phyloP scores from a whole-genome alignment of 2,329 filamentous ascomycete genomes.

The Plectosphaerella plurivora region DNA sequence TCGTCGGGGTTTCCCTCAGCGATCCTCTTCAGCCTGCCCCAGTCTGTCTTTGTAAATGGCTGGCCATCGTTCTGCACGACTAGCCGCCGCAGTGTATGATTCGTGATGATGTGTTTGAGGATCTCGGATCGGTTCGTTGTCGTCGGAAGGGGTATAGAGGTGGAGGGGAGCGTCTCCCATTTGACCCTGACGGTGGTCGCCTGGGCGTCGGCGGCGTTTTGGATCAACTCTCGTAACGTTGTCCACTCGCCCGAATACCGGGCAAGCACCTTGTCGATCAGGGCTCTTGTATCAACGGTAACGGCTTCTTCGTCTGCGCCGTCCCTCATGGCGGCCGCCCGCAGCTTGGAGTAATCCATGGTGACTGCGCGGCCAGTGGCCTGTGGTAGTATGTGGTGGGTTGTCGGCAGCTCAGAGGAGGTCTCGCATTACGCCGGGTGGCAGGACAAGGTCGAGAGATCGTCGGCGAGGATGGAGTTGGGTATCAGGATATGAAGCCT shows the following conservation, averaged over 20 bases:
- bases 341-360: conserved; percentile 73
- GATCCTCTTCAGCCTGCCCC: conserved; percentile 89
- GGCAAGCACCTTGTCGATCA: conserved; percentile 97
- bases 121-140: conserved; percentile 64
- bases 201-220: conserved; percentile 96
- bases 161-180: conserved; percentile 86
- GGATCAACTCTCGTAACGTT: conserved; percentile 84
- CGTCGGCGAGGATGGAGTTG: too few species aligned
- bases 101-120: conserved; percentile 75
- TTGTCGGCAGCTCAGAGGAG: too few species aligned
- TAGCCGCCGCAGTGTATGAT: conserved; percentile 84
- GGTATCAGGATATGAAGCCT: too few species aligned
- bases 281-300: conserved; percentile 90
- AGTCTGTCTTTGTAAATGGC: conserved; percentile 85
- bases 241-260: conserved; percentile 96
- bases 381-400: not conserved
- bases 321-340: conserved; percentile 80
- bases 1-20: conserved; percentile 99
- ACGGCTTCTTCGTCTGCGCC: conserved; percentile 94
- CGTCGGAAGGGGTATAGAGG: conserved; percentile 64
- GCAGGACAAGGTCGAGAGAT: too few species aligned
- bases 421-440: too few species aligned
- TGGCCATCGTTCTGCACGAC: conserved; percentile 90
- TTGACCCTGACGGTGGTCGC: conserved; percentile 85
- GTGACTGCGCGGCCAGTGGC: not conserved